Percentiles rank a stretch among this genome's conserved stretches.
Evolutionary conservation across 2,329 filamentous ascomycete genomes (phyloP).

Genomic region (Aspergillus vadensis): DNA sequence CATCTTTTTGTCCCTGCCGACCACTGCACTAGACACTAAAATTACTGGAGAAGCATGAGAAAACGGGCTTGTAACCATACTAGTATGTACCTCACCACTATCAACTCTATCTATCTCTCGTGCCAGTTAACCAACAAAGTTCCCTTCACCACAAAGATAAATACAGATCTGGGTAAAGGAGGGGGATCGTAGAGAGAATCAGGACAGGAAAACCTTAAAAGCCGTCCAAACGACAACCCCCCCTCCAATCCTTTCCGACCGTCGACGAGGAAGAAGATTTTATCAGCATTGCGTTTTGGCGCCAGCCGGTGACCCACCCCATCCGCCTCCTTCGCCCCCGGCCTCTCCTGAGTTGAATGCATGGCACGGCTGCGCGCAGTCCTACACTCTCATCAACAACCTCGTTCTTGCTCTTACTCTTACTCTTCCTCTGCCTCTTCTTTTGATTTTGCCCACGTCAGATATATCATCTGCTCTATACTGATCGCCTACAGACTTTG

Average conservation of each 20-base stretch:
- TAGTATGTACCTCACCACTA: background rate
- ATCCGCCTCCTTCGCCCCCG: conserved; percentile 10
- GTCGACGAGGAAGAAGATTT: conserved; percentile 1
- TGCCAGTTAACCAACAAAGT: background rate
- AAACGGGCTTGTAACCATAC: background rate
- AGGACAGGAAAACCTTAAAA: background rate
- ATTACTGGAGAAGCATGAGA: background rate
- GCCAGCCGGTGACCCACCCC: conserved; percentile 13
- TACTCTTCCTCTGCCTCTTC: background rate
- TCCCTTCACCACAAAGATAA: no score
- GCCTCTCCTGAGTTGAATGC: conserved; percentile 17
- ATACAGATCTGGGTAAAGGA: background rate
- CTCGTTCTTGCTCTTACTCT: background rate
- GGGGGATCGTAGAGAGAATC: background rate
- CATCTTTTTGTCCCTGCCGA: background rate
- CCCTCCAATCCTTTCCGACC: background rate
- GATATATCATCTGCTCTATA: background rate
- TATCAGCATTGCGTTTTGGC: conserved; percentile 5
- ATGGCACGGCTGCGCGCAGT: conserved; percentile 12
- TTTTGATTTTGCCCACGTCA: background rate
- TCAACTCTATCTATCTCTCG: background rate
- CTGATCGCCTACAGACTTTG: background rate
- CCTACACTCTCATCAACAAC: background rate
- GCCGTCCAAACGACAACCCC: background rate
- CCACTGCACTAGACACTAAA: background rate